These are phyloP conservation scores for Myrica gale DNA, from an alignment of 306 rosid species.

Conservation along the genomic window DNA sequence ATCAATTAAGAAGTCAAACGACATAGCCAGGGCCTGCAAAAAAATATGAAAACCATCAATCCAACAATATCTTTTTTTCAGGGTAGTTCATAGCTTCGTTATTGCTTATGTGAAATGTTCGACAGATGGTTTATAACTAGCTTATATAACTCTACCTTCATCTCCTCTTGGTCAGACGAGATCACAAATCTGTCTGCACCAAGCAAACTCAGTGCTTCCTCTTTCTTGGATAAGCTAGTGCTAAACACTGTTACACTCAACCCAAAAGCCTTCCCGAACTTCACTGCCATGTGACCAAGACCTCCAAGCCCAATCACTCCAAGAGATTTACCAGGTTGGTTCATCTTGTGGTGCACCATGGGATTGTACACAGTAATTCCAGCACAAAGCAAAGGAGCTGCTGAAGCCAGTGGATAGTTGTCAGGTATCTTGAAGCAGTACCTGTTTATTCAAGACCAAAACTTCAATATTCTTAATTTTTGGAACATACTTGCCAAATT, in stretches of 20 bases:
- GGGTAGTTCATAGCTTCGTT: conserved; percentile 4
- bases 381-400: conserved; percentile 95
- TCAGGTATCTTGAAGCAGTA: conserved; percentile 79
- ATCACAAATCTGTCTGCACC: conserved; percentile 76
- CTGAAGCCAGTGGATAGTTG: conserved; percentile 71
- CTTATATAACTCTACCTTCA: conserved; percentile 45
- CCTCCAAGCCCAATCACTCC: conserved; percentile 95
- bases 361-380: conserved; percentile 88
- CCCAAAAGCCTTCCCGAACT: conserved; percentile 83
- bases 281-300: conserved; percentile 91
- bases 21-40: conserved; percentile 58
- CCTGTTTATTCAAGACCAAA: conserved; percentile 44
- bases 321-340: conserved; percentile 81
- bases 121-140: conserved; percentile 18
- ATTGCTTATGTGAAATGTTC: not conserved
- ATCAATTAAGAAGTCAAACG: conserved; percentile 72
- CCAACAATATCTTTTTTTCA: not conserved
- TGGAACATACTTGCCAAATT: not conserved
- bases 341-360: conserved; percentile 79
- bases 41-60: not conserved
- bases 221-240: conserved; percentile 79
- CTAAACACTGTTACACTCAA: conserved; percentile 70
- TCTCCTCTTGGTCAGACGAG: conserved; percentile 68
- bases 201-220: conserved; percentile 67
- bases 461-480: not conserved